phyloP scores from a whole-genome alignment of 1,139 yeast species.

The Magnusiomyces paraingens region DNA sequence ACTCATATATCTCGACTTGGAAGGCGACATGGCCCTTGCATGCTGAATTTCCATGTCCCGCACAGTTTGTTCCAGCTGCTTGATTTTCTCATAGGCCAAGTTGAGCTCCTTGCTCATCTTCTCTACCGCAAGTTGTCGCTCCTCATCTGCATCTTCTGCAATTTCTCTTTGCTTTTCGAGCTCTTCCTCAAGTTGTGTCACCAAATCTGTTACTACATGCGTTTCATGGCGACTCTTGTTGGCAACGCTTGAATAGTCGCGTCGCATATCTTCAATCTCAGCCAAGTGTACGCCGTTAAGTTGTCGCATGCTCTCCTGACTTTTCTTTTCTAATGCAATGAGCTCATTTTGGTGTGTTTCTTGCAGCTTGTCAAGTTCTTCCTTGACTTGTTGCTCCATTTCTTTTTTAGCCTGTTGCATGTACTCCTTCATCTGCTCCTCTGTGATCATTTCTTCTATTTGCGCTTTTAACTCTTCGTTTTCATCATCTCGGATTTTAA shows the following conservation, averaged over 20 bases:
- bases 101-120: too few relatives aligned
- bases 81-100: too few relatives aligned
- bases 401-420: neutral
- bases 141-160: neutral
- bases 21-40: too few relatives aligned
- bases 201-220: too few relatives aligned
- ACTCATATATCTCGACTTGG: neutral
- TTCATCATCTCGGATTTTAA: neutral
- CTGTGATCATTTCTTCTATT: neutral
- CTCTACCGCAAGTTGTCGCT: too few relatives aligned
- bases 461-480: neutral
- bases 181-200: neutral
- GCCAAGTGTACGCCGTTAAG: too few relatives aligned
- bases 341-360: slow-evolving; percentile 2
- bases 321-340: neutral
- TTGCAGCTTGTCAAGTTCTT: slow-evolving; percentile 2
- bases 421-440: neutral
- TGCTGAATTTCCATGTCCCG: too few relatives aligned
- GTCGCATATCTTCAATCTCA: too few relatives aligned
- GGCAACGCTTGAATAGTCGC: too few relatives aligned
- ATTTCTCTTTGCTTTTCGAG: neutral
- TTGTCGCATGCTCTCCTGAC: neutral
- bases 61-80: too few relatives aligned
- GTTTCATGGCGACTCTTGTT: too few relatives aligned
- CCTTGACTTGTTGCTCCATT: slow-evolving; percentile 1